A percentile compares a stretch with the other conserved stretches of the same genome.
These are phyloP conservation scores for Gamsiella multidivaricata DNA, from an alignment of 192 early-diverging fungal species.

Conservation along the genomic window DNA sequence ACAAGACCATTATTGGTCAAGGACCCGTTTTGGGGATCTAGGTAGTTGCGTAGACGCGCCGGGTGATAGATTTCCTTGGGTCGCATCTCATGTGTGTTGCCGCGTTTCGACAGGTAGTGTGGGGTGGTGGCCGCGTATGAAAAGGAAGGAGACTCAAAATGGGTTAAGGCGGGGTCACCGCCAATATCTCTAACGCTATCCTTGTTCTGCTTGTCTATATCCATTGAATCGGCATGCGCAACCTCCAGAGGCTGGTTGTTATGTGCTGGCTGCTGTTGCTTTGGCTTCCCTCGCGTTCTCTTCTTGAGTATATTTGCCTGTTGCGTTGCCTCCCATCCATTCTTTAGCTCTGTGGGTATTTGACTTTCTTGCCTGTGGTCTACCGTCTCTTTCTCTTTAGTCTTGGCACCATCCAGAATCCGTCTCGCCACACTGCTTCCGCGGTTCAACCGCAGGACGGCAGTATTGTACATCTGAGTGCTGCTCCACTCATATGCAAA, in stretches of 20 bases:
- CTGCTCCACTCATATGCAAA: slow-evolving; percentile 57
- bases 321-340: neutral
- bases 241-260: neutral
- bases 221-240: neutral
- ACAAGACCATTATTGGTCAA: slow-evolving; percentile 22
- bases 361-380: neutral
- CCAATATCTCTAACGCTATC: neutral
- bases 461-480: slow-evolving; percentile 48
- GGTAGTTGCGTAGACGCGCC: slow-evolving; percentile 34
- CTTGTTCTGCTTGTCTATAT: neutral
- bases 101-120: slow-evolving; percentile 9
- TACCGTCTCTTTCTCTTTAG: slow-evolving; percentile 16
- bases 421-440: slow-evolving; percentile 23
- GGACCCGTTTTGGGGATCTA: slow-evolving; percentile 5
- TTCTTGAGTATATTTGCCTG: neutral
- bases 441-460: slow-evolving; percentile 26
- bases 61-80: slow-evolving; percentile 52
- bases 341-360: neutral
- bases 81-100: slow-evolving; percentile 42
- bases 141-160: neutral
- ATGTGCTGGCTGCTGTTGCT: neutral
- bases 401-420: slow-evolving; percentile 49
- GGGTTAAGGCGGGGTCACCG: no score
- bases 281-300: neutral
- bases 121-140: neutral